phyloP scores from a whole-genome alignment of 768 basidiomycete species.

The Solioccasus polychromus region DNA sequence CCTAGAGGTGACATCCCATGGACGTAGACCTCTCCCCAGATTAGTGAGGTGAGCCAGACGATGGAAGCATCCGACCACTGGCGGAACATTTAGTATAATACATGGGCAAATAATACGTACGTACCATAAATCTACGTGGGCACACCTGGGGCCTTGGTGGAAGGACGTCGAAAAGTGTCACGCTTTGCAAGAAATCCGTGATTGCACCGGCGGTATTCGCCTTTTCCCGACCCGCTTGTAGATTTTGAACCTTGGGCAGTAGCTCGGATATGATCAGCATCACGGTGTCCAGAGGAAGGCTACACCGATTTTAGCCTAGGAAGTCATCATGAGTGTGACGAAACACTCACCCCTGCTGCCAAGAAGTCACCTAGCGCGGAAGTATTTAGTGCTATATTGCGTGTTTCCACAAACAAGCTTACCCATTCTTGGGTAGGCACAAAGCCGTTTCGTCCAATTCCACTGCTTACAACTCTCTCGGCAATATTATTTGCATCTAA shows the following conservation, averaged over 20 bases:
- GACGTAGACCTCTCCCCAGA: slow-evolving; percentile 96
- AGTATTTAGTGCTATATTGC: slow-evolving; percentile 3
- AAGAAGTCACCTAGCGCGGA: slow-evolving; percentile 68
- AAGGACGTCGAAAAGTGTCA: slow-evolving; percentile 67
- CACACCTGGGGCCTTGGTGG: slow-evolving; percentile 63
- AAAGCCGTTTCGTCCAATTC: slow-evolving; percentile 87
- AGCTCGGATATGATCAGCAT: slow-evolving; percentile 88
- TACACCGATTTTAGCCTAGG: slow-evolving; percentile 29
- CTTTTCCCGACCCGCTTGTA: slow-evolving; percentile 66
- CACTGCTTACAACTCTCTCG: slow-evolving; percentile 63
- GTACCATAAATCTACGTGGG: slow-evolving; percentile 74
- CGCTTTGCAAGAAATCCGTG: slow-evolving; percentile 69
- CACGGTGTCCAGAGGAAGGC: slow-evolving; percentile 84
- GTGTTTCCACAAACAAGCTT: slow-evolving; percentile 14
- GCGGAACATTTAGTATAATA: not conserved
- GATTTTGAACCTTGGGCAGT: slow-evolving; percentile 76
- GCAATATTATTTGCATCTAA: slow-evolving; percentile 50
- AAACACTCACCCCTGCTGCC: slow-evolving; percentile 84
- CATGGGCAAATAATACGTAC: slow-evolving; percentile 23
- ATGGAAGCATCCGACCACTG: slow-evolving; percentile 93
- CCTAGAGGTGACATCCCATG: slow-evolving; percentile 83
- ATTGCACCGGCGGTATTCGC: slow-evolving; percentile 65
- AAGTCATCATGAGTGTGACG: not conserved
- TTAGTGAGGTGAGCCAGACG: slow-evolving; percentile 88
- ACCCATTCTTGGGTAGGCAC: slow-evolving; percentile 98